Evolutionary conservation across 2,329 filamentous ascomycete species (phyloP).

Genomic region (Phaeosphaeriaceae sp.): DNA sequence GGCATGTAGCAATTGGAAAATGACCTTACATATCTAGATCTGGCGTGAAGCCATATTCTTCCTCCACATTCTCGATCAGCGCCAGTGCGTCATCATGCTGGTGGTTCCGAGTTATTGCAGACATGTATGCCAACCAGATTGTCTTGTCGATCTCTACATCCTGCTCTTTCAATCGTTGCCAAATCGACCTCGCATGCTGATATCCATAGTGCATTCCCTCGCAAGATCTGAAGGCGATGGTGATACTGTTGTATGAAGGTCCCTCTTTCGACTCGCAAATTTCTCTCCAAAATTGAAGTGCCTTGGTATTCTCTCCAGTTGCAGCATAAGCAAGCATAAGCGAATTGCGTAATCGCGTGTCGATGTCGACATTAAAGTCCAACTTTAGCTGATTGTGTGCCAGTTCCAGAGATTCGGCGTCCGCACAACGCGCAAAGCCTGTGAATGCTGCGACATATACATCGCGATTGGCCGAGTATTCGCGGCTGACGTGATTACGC

Average conservation of each 20-base stretch:
- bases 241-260: constrained; percentile 79
- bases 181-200: constrained; percentile 62
- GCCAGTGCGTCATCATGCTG: constrained; percentile 71
- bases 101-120: constrained; percentile 75
- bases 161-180: constrained; percentile 73
- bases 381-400: constrained; percentile 95
- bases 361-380: constrained; percentile 78
- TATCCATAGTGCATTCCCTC: constrained; percentile 63
- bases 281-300: constrained; percentile 81
- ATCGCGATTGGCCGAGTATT: constrained; percentile 70
- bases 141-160: constrained; percentile 77
- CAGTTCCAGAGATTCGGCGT: constrained; percentile 70
- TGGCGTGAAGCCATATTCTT: constrained; percentile 70
- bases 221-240: constrained; percentile 80
- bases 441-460: constrained; percentile 81
- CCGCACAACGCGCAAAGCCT: constrained; percentile 68
- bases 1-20: too few relatives aligned
- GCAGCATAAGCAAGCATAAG: constrained; percentile 85
- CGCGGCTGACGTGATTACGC: constrained; percentile 73
- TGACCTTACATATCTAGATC: constrained; percentile 72
- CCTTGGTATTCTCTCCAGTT: constrained; percentile 69
- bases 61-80: constrained; percentile 70
- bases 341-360: constrained; percentile 79
- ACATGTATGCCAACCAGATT: constrained; percentile 79
- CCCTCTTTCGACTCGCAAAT: constrained; percentile 86